Percentiles rank a stretch among this genome's conserved stretches.
phyloP scores from a whole-genome alignment of 345 rosid genomes.

The Eutrema heterophyllum region DNA sequence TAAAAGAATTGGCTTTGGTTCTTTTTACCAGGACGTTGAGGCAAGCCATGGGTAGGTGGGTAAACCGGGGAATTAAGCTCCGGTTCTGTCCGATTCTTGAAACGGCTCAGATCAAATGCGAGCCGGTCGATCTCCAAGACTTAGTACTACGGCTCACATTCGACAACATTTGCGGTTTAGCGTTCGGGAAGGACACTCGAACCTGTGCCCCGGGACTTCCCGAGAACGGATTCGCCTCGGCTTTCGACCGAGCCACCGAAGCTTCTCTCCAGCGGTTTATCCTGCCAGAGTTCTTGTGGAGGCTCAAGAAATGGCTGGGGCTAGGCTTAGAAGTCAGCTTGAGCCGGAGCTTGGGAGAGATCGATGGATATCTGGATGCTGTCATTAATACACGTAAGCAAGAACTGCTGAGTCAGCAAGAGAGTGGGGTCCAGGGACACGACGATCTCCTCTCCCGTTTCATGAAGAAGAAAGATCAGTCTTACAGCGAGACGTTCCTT shows the following conservation, averaged over 20 bases:
- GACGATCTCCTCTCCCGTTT: slow-evolving; percentile 87
- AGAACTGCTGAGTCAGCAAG: slow-evolving; percentile 57
- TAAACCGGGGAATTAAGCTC: slow-evolving; percentile 65
- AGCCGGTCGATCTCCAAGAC: slow-evolving; percentile 86
- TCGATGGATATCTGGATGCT: slow-evolving; percentile 55
- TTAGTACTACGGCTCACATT: slow-evolving; percentile 82
- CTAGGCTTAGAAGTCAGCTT: slow-evolving; percentile 83
- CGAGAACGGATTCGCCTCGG: slow-evolving; percentile 68
- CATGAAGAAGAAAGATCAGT: slow-evolving; percentile 74
- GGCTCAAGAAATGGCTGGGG: slow-evolving; percentile 71
- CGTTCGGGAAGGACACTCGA: slow-evolving; percentile 87
- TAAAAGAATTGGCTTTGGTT: background rate
- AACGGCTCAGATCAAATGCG: slow-evolving; percentile 45
- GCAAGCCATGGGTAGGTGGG: slow-evolving; percentile 98
- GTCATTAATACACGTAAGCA: slow-evolving; percentile 65
- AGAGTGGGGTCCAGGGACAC: slow-evolving; percentile 51
- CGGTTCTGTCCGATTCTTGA: slow-evolving; percentile 73
- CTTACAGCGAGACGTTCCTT: slow-evolving; percentile 60
- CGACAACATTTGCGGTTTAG: slow-evolving; percentile 92
- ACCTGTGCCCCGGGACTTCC: slow-evolving; percentile 75
- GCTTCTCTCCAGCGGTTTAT: slow-evolving; percentile 89
- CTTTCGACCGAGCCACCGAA: slow-evolving; percentile 91
- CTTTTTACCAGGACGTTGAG: slow-evolving; percentile 66
- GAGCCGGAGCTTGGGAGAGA: slow-evolving; percentile 66
- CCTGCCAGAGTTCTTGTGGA: slow-evolving; percentile 79